phyloP scores from a whole-genome alignment of 129 eudicot species.

The Saposhnikovia divaricata region DNA sequence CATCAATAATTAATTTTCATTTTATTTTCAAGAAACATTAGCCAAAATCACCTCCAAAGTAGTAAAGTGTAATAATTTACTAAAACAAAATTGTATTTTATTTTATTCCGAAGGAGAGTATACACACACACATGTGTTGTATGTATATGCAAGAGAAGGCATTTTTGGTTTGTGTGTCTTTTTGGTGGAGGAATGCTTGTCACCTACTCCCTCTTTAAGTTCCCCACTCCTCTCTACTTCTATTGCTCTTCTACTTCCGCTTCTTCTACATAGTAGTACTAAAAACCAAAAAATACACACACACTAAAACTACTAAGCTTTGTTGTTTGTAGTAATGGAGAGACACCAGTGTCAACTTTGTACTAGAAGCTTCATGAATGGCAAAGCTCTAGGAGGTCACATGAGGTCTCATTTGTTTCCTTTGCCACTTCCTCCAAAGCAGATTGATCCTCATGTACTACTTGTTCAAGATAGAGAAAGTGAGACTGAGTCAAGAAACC shows the following conservation, averaged over 20 bases:
- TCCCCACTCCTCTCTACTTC: constrained; percentile 15
- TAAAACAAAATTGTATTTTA: too few species aligned
- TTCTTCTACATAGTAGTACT: not conserved
- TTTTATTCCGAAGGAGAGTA: not conserved
- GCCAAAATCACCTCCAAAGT: too few species aligned
- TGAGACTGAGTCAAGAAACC: constrained; percentile 32
- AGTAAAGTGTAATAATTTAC: too few species aligned
- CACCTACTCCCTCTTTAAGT: constrained; percentile 38
- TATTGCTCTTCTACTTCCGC: not conserved
- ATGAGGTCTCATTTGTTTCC: constrained; percentile 45
- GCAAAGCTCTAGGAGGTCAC: constrained; percentile 48
- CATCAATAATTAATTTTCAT: too few species aligned
- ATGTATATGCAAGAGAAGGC: not conserved
- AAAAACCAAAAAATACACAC: not conserved
- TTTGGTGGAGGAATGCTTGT: constrained; percentile 42
- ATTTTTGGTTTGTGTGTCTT: constrained; percentile 19
- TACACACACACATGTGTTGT: not conserved
- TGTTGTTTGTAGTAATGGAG: constrained; percentile 20
- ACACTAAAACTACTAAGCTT: not conserved
- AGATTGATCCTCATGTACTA: constrained; percentile 1
- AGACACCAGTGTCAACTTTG: constrained; percentile 36
- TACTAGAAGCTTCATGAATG: constrained; percentile 20
- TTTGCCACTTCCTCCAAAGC: constrained; percentile 23
- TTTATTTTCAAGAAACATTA: too few species aligned
- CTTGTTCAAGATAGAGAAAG: constrained; percentile 32